Evolutionary conservation across 1,284 basidiomycete genomes (phyloP).

Genomic region (Porogramme epimiltina): DNA sequence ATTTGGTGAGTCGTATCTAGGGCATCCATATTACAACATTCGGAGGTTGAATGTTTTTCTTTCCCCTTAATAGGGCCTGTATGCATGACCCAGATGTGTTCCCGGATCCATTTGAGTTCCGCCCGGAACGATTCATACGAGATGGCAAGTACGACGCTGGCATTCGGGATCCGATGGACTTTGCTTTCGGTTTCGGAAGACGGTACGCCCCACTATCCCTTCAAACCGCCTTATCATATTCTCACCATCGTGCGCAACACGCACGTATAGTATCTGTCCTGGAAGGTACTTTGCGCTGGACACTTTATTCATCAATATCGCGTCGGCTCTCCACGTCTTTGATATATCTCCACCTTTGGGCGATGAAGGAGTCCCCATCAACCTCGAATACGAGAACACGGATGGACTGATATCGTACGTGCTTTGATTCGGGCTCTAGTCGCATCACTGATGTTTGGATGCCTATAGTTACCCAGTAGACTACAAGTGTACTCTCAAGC

Average conservation of each 20-base stretch:
- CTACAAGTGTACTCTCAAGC: not conserved
- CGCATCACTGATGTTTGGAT: too few relatives aligned
- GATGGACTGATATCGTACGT: not conserved
- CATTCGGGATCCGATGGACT: not conserved
- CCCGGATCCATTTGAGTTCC: not conserved
- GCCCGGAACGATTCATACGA: not conserved
- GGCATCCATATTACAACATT: not conserved
- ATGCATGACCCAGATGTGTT: not conserved
- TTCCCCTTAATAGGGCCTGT: not conserved
- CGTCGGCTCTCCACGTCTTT: not conserved
- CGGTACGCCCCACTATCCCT: not conserved
- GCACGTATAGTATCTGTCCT: not conserved
- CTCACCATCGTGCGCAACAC: too few relatives aligned
- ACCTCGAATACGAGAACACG: not conserved
- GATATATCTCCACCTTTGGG: not conserved
- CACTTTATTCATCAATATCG: not conserved
- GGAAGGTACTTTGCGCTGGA: not conserved
- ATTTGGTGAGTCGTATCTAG: constrained; percentile 19
- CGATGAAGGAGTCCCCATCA: not conserved
- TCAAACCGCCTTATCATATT: too few relatives aligned
- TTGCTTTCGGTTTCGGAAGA: not conserved
- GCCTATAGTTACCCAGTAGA: not conserved
- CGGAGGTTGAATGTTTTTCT: too few relatives aligned
- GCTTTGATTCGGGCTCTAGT: not conserved
- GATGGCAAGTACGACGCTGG: not conserved